Conservation (phyloP, 1,139 yeast genomes). For the Geotrichum cucujoidarum region DNA sequence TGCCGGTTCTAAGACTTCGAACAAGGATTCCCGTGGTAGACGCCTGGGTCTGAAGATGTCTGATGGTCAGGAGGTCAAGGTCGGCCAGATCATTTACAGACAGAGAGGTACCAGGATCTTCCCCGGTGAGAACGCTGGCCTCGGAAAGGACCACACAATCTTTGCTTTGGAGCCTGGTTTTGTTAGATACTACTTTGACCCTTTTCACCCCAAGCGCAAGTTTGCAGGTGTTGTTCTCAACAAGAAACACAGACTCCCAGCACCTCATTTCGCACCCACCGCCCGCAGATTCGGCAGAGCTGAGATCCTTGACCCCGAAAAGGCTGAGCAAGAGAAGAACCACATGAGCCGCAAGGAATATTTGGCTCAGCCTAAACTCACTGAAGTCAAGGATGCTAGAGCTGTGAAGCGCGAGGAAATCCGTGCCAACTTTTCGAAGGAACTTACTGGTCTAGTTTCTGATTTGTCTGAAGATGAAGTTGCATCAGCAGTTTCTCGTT, state of each 20-base stretch:
- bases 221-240: slow-evolving; percentile 82
- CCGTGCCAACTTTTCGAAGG: slow-evolving; percentile 29
- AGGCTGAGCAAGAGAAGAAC: slow-evolving; percentile 53
- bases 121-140: slow-evolving; percentile 85
- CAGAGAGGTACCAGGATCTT: slow-evolving; percentile 96
- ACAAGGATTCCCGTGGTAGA: slow-evolving; percentile 94
- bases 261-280: slow-evolving; percentile 84
- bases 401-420: slow-evolving; percentile 39
- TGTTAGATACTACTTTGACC: slow-evolving; percentile 86
- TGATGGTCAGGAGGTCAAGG: slow-evolving; percentile 61
- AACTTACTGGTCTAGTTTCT: slow-evolving; percentile 28
- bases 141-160: slow-evolving; percentile 91
- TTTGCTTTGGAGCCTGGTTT: slow-evolving; percentile 90
- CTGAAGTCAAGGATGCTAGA: slow-evolving; percentile 40
- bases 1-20: slow-evolving; percentile 87
- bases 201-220: slow-evolving; percentile 92
- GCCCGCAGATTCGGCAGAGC: slow-evolving; percentile 77
- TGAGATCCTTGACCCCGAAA: slow-evolving; percentile 46
- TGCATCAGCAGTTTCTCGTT: slow-evolving; percentile 46
- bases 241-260: slow-evolving; percentile 63
- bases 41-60: slow-evolving; percentile 85
- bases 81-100: slow-evolving; percentile 89
- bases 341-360: slow-evolving; percentile 60
- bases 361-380: slow-evolving; percentile 50
- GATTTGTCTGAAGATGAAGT: slow-evolving; percentile 39